phyloP scores from a whole-genome alignment of 768 basidiomycete genomes.

The Suillus decipiens region DNA sequence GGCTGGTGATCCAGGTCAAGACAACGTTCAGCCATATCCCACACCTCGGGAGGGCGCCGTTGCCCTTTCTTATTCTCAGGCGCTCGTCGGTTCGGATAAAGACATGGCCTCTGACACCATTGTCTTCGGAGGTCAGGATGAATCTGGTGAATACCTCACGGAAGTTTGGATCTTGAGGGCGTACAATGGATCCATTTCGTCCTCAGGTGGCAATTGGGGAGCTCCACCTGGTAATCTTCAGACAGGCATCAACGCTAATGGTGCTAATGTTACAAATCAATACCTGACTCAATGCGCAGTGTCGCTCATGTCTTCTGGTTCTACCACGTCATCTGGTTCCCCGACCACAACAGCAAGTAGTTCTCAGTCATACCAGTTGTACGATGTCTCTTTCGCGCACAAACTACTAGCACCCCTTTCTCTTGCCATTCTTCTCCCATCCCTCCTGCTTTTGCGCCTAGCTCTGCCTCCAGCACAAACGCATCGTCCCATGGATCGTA shows the following conservation, averaged over 20 bases:
- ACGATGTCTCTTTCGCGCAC: slow-evolving; percentile 47
- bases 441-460: slow-evolving; percentile 43
- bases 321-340: slow-evolving; percentile 22
- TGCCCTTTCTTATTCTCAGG: slow-evolving; percentile 52
- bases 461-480: slow-evolving; percentile 39
- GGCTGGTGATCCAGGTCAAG: slow-evolving; percentile 64
- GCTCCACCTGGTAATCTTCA: slow-evolving; percentile 64
- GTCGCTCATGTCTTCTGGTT: slow-evolving; percentile 27
- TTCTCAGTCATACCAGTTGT: slow-evolving; percentile 32
- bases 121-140: slow-evolving; percentile 77
- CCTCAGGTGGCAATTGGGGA: slow-evolving; percentile 62
- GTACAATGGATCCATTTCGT: slow-evolving; percentile 61
- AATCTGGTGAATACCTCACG: slow-evolving; percentile 62
- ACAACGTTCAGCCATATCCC: slow-evolving; percentile 53
- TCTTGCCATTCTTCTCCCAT: slow-evolving; percentile 44
- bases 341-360: slow-evolving; percentile 17
- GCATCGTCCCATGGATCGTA: slow-evolving; percentile 22
- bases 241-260: slow-evolving; percentile 64
- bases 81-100: slow-evolving; percentile 58
- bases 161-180: slow-evolving; percentile 81
- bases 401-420: slow-evolving; percentile 51
- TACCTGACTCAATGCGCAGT: slow-evolving; percentile 65
- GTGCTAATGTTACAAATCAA: slow-evolving; percentile 62
- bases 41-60: slow-evolving; percentile 71
- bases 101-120: slow-evolving; percentile 62